These are phyloP conservation scores for Globisporangium megalacanthum DNA, from an alignment of 352 stramenopile species.

Conservation along the genomic window DNA sequence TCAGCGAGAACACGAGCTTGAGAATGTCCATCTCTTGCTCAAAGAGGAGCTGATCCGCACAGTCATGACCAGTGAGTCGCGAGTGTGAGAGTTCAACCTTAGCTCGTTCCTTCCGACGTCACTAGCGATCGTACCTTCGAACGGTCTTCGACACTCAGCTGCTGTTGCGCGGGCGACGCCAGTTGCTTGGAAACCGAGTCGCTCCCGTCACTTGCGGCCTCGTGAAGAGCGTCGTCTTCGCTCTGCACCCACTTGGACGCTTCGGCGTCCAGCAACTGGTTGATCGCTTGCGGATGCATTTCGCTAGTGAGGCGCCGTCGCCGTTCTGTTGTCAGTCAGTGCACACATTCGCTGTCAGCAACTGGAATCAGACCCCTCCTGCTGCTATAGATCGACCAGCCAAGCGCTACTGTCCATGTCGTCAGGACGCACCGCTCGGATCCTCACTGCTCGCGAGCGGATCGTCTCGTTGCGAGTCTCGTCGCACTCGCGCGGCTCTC, in stretches of 20 bases:
- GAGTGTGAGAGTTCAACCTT: too few relatives aligned
- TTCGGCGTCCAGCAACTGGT: constrained; percentile 57
- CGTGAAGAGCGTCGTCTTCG: constrained; percentile 24
- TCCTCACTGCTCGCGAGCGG: constrained; percentile 7
- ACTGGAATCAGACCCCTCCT: too few relatives aligned
- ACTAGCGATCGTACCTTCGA: constrained; percentile 18
- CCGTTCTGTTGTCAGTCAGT: constrained; percentile 17
- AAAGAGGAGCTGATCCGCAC: constrained; percentile 44
- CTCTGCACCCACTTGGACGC: constrained; percentile 61
- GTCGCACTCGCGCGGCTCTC: neutral
- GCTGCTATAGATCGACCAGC: too few relatives aligned
- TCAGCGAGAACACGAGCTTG: constrained; percentile 77
- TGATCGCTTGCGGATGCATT: constrained; percentile 73
- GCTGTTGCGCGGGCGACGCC: neutral
- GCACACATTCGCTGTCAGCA: neutral
- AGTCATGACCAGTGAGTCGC: too few relatives aligned
- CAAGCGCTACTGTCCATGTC: too few relatives aligned
- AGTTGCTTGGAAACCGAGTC: neutral
- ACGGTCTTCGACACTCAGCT: constrained; percentile 18
- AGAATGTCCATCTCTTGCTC: constrained; percentile 64
- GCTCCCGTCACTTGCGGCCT: neutral
- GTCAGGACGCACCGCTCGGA: constrained; percentile 1
- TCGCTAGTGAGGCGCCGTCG: constrained; percentile 57
- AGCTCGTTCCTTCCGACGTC: too few relatives aligned
- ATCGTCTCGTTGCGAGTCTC: constrained; percentile 7